A percentile compares a stretch with the other conserved stretches of the same genome.
Conservation (phyloP, 371 early-diverging fungal species). For the Mortierella sp. region DNA sequence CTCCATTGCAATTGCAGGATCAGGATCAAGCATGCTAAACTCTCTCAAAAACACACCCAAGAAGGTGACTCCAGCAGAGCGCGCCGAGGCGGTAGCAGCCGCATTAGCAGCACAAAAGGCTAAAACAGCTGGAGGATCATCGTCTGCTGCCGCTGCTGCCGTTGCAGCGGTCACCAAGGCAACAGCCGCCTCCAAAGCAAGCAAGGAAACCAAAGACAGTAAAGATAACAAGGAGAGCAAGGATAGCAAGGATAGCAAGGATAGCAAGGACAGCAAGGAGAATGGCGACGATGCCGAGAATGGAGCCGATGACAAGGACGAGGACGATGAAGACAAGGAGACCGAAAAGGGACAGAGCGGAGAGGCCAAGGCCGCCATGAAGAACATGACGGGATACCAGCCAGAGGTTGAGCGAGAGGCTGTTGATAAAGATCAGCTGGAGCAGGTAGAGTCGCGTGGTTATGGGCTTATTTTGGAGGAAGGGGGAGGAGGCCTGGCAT, state of each 20-base stretch:
- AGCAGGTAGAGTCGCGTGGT: conserved; percentile 20
- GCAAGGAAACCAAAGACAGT: conserved; percentile 18
- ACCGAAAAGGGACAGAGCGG: conserved; percentile 41
- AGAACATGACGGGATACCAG: conserved; percentile 49
- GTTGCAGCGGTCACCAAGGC: not conserved
- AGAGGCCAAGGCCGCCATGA: conserved; percentile 54
- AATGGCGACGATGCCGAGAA: conserved; percentile 32
- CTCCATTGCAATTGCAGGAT: not conserved
- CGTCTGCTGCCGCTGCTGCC: conserved; percentile 2
- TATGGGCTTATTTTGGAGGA: no score
- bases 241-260: conserved; percentile 16
- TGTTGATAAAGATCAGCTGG: conserved; percentile 38
- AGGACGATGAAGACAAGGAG: conserved; percentile 37
- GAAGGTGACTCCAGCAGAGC: conserved; percentile 23
- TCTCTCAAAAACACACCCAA: conserved; percentile 39
- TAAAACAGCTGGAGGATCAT: conserved; percentile 7
- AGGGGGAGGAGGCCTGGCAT: no score
- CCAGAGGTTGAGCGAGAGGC: conserved; percentile 40
- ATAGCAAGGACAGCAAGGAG: conserved; percentile 32
- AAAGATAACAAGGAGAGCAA: conserved; percentile 40
- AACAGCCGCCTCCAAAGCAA: conserved; percentile 11
- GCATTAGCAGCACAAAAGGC: conserved; percentile 34
- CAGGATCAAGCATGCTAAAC: conserved; percentile 21
- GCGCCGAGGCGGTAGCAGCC: conserved; percentile 40
- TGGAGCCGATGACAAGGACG: conserved; percentile 42